Evolutionary conservation across 2,329 filamentous ascomycete genomes (phyloP).

Genomic region (Epichloe uncinata): DNA sequence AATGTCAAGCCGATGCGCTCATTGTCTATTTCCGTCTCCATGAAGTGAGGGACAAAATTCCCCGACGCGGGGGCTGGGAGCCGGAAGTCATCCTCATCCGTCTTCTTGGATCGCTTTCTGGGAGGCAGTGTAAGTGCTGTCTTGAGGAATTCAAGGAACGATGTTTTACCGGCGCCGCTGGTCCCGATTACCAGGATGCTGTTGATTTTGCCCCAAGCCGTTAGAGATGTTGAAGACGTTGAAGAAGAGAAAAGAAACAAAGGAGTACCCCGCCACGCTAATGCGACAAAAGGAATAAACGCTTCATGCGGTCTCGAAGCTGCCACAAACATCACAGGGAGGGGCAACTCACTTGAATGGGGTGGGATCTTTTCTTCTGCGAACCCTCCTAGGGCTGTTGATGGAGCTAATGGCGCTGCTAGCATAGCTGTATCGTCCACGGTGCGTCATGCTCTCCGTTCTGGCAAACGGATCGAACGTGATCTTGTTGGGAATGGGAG

Average conservation of each 20-base stretch:
- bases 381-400: constrained; percentile 83
- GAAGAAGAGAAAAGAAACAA: not conserved
- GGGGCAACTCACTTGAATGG: constrained; percentile 85
- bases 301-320: not conserved
- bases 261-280: not conserved
- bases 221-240: constrained; percentile 4
- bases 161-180: constrained; percentile 82
- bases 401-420: constrained; percentile 82
- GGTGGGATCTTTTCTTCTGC: constrained; percentile 91
- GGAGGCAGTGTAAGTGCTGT: constrained; percentile 70
- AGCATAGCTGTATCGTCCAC: constrained; percentile 91
- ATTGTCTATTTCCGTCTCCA: constrained; percentile 88
- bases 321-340: not conserved
- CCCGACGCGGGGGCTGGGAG: constrained; percentile 40
- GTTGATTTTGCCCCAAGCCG: not conserved
- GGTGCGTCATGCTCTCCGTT: constrained; percentile 91
- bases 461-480: constrained; percentile 63
- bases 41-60: constrained; percentile 75
- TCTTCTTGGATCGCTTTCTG: constrained; percentile 53
- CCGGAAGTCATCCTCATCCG: constrained; percentile 45
- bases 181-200: constrained; percentile 87
- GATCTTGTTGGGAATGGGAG: constrained; percentile 47
- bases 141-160: constrained; percentile 91
- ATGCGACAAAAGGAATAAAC: not conserved
- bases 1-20: constrained; percentile 86